Conservation (phyloP, 176 grass and related monocot genomes). For the Musa beccarii region DNA sequence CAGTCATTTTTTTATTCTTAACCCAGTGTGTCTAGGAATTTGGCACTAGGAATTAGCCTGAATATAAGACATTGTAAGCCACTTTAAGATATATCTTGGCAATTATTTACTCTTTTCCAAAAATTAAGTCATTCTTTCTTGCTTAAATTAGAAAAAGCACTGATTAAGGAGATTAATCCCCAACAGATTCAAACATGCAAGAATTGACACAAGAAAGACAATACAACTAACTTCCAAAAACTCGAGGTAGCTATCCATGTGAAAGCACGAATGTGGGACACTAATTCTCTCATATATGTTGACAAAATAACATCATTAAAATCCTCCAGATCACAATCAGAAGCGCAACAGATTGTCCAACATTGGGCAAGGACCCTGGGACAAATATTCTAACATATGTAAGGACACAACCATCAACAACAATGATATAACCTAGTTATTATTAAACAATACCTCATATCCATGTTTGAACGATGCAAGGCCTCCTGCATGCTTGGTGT, state of each 20-base stretch:
- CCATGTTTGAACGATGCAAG: constrained; percentile 88
- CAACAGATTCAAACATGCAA: too few relatives aligned
- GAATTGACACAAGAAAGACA: not conserved
- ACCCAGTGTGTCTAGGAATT: too few relatives aligned
- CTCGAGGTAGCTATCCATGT: too few relatives aligned
- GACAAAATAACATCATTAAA: not conserved
- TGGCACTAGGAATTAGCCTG: too few relatives aligned
- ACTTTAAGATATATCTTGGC: too few relatives aligned
- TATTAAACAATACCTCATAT: constrained; percentile 51
- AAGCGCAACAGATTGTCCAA: not conserved
- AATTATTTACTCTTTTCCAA: too few relatives aligned
- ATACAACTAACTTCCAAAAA: not conserved
- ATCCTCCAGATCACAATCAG: not conserved
- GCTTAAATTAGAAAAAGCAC: too few relatives aligned
- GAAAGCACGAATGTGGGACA: too few relatives aligned
- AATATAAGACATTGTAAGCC: too few relatives aligned
- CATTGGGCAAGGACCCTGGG: not conserved
- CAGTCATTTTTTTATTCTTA: too few relatives aligned
- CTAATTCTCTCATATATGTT: not conserved
- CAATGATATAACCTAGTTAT: not conserved
- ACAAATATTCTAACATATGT: not conserved
- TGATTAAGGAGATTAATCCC: too few relatives aligned
- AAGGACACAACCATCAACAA: not conserved
- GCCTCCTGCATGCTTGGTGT: constrained; percentile 85
- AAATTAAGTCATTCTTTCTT: too few relatives aligned